These are phyloP conservation scores for Jamesozyma jinghongensis DNA, from an alignment of 805 yeast species.

Conservation along the genomic window DNA sequence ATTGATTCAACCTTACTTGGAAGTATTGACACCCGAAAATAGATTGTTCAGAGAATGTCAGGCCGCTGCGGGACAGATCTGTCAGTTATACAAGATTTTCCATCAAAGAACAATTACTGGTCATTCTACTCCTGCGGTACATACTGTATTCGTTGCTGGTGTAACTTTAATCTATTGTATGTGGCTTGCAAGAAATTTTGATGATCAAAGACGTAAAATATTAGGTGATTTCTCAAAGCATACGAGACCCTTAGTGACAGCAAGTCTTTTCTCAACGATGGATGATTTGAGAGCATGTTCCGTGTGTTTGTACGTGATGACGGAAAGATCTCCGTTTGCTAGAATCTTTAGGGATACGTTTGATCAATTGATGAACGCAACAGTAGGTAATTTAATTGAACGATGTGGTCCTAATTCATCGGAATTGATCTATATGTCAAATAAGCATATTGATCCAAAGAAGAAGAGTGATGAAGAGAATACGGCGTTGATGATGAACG, in stretches of 20 bases:
- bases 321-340: constrained; percentile 56
- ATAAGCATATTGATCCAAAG: background rate
- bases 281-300: constrained; percentile 62
- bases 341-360: constrained; percentile 55
- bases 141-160: constrained; percentile 61
- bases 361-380: constrained; percentile 57
- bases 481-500: background rate
- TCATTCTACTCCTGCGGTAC: constrained; percentile 57
- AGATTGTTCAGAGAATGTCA: constrained; percentile 56
- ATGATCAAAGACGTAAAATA: constrained; percentile 45
- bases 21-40: constrained; percentile 51
- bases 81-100: constrained; percentile 53
- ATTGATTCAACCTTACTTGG: constrained; percentile 56
- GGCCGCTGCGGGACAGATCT: constrained; percentile 63
- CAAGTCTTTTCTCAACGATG: constrained; percentile 43
- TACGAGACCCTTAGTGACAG: constrained; percentile 50
- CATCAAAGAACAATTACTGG: constrained; percentile 55
- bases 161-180: constrained; percentile 57
- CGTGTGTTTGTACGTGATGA: constrained; percentile 53
- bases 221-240: constrained; percentile 52
- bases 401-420: constrained; percentile 57
- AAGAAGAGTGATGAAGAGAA: background rate
- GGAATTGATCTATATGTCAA: constrained; percentile 37
- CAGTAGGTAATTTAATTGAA: constrained; percentile 51
- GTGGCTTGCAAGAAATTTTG: constrained; percentile 56